Evolutionary conservation across 306 rosid genomes (phyloP).

Genomic region (Acacia melanoxylon): DNA sequence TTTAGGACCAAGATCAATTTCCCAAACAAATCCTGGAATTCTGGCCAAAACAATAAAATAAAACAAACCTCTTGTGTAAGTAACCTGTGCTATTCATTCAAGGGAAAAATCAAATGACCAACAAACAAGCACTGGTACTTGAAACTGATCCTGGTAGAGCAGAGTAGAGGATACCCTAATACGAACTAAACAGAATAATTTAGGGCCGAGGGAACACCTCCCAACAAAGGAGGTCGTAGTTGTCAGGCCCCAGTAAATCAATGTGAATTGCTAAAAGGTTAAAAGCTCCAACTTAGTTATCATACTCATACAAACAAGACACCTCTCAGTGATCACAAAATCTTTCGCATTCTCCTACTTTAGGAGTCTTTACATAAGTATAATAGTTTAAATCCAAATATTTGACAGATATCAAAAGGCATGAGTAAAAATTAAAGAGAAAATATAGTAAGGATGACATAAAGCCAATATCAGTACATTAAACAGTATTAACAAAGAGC

Average conservation of each 20-base stretch:
- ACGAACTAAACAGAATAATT: background rate
- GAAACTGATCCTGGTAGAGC: background rate
- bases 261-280: background rate
- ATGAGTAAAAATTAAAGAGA: conserved; percentile 8
- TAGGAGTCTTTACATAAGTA: conserved; percentile 20
- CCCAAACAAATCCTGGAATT: background rate
- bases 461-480: conserved; percentile 36
- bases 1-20: too few species aligned
- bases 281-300: background rate
- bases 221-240: background rate
- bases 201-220: background rate
- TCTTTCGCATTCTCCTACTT: conserved; percentile 17
- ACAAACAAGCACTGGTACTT: background rate
- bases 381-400: conserved; percentile 33
- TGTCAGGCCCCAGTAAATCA: background rate
- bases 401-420: background rate
- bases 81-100: background rate
- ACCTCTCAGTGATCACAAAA: background rate
- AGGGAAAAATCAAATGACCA: background rate
- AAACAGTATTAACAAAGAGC: conserved; percentile 50
- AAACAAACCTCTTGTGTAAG: background rate
- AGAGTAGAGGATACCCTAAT: background rate
- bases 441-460: conserved; percentile 28
- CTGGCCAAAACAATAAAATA: background rate
- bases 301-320: background rate